Evolutionary conservation across 2,329 filamentous ascomycete genomes (phyloP).

Genomic region (Fusarium stilboides): DNA sequence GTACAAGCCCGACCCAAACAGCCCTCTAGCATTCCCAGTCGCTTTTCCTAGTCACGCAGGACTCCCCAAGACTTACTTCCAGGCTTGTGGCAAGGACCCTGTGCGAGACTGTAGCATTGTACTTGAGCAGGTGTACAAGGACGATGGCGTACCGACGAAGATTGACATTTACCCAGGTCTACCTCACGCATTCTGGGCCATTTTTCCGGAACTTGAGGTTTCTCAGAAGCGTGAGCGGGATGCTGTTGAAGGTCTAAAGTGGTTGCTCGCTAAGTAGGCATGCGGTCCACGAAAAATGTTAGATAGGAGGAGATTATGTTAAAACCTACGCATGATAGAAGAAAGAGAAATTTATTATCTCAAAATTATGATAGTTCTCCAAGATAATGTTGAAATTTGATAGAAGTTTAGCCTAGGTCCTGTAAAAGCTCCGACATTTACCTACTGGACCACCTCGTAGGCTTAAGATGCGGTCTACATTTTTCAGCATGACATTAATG

Average conservation of each 20-base stretch:
- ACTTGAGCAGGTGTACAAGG: slow-evolving; percentile 51
- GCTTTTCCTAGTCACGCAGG: slow-evolving; percentile 35
- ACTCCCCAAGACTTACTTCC: slow-evolving; percentile 54
- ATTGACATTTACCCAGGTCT: slow-evolving; percentile 51
- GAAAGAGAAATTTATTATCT: no score
- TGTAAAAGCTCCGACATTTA: no score
- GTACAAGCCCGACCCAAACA: slow-evolving; percentile 46
- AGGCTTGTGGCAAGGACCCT: slow-evolving; percentile 52
- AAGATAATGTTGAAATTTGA: no score
- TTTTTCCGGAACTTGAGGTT: slow-evolving; percentile 44
- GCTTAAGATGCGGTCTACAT: no score
- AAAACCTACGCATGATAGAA: no score
- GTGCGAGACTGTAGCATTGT: slow-evolving; percentile 51
- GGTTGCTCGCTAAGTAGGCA: slow-evolving; percentile 34
- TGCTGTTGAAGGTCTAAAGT: slow-evolving; percentile 43
- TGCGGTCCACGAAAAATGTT: no score
- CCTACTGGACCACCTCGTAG: not conserved
- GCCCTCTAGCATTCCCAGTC: slow-evolving; percentile 49
- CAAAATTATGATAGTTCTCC: no score
- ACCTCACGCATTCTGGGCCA: slow-evolving; percentile 52
- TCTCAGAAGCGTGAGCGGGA: slow-evolving; percentile 46
- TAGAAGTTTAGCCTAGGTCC: no score
- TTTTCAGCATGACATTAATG: not conserved
- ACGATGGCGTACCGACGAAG: slow-evolving; percentile 48
- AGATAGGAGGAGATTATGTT: no score